Base-by-base conservation (phyloP, 805 yeast species). In the Trichomonascus vanleenenianus region DNA sequence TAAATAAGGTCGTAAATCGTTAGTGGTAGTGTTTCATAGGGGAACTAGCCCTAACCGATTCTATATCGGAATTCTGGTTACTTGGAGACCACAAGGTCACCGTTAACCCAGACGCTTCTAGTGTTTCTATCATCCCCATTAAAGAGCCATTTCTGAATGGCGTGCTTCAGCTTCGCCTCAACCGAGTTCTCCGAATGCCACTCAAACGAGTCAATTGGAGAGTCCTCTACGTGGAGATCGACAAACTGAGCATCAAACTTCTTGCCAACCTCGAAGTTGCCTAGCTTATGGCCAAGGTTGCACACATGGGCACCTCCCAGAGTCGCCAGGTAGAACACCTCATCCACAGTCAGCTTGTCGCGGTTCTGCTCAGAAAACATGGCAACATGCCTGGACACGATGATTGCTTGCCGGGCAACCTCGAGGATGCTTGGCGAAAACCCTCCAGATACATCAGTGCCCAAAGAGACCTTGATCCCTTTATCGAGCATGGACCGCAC, bases 51-150 rank as follows among this genome's bases (percentile, higher is more conserved):
- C 27, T 22, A 22, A 35, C 20, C 39, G 9, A 35, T 35, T 11
- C 25, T 16, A 16, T 35, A 15, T 35, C 39, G 12, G 15, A 10
- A 35, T 14, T 8, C 20, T n/a, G n/a, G n/a, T 15, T 34, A 41
- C 25, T 74, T 75, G 49, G 71, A 65, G 7, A 76, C 66, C 20
- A 85, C 91, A 45, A 66, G 57, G 51, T 74, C 64, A 8, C 97
- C 97, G 57, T 80, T 78, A 35, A 89, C 89, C 84, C 85, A 93
- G 12, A 91, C 96, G 44, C 71, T 71, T 4, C 67, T 58, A 30
- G 91, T 79, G 61, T 93, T 93, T 58, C 97, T 74, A 62, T 93
- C 97, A 64, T 93, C 98, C 15, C 97, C 97, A 48, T 79, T 76
- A 62, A 87, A 93, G 7, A 91, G 68, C 98, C 98, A 93, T 62